phyloP scores from a whole-genome alignment of 768 basidiomycete species.

The Agrocybe praecox region DNA sequence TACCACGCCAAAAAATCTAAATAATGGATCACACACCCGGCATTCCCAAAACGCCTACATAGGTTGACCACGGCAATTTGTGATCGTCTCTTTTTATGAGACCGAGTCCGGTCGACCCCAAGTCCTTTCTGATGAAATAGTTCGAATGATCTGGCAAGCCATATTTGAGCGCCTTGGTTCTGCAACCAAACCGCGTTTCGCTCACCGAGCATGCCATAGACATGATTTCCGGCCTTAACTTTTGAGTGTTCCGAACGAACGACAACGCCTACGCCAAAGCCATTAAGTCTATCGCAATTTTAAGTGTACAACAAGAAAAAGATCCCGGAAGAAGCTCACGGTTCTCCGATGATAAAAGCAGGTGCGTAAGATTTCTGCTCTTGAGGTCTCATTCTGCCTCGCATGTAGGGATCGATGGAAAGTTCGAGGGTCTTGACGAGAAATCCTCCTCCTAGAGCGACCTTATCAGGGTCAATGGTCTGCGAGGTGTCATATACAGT shows the following conservation, averaged over 20 bases:
- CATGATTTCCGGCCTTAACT: constrained; percentile 39
- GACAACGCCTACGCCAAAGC: constrained; percentile 44
- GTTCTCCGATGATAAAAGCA: constrained; percentile 33
- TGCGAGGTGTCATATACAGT: constrained; percentile 43
- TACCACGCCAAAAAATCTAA: not conserved
- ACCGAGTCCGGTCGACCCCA: constrained; percentile 12
- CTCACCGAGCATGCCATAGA: constrained; percentile 37
- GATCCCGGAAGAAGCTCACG: constrained; percentile 26
- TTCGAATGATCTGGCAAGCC: constrained; percentile 37
- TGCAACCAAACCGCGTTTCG: no score
- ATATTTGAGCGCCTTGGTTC: not conserved
- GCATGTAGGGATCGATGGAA: constrained; percentile 45
- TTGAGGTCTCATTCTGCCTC: constrained; percentile 38
- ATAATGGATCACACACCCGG: constrained; percentile 38
- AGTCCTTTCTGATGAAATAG: constrained; percentile 33
- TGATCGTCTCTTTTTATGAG: constrained; percentile 43
- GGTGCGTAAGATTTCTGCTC: constrained; percentile 27
- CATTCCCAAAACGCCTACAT: constrained; percentile 57
- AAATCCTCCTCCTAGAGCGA: constrained; percentile 45
- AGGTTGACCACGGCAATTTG: constrained; percentile 49
- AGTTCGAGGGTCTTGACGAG: constrained; percentile 52
- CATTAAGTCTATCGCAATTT: constrained; percentile 20
- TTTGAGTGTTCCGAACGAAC: constrained; percentile 40
- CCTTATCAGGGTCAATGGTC: constrained; percentile 52
- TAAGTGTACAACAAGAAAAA: not conserved